phyloP scores from a whole-genome alignment of 2,329 filamentous ascomycete species.

The Sclerotiophoma versabilis region DNA sequence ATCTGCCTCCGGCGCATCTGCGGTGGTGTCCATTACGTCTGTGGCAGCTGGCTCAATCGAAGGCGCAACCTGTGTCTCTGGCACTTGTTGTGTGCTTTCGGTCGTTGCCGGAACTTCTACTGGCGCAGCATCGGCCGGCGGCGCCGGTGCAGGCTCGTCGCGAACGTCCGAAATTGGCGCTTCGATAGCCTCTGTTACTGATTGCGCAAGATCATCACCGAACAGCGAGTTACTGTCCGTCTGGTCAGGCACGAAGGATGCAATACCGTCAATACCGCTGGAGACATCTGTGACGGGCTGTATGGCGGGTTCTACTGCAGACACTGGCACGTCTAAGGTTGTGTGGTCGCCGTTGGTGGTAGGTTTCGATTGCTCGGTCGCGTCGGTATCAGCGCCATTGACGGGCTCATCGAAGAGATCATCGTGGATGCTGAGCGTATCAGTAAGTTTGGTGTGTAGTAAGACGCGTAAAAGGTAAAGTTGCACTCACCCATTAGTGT shows the following conservation, averaged over 20 bases:
- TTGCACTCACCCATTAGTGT: slow-evolving; percentile 66
- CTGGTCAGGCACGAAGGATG: slow-evolving; percentile 53
- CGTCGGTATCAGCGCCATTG: slow-evolving; percentile 22
- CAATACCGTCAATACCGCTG: slow-evolving; percentile 53
- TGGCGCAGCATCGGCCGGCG: slow-evolving; percentile 17
- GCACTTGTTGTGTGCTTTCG: slow-evolving; percentile 41
- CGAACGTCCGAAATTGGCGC: slow-evolving; percentile 49
- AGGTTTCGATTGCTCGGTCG: slow-evolving; percentile 30
- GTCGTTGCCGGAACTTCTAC: slow-evolving; percentile 18
- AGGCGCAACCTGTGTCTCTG: slow-evolving; percentile 36
- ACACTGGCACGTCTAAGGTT: slow-evolving; percentile 31
- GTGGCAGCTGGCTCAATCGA: slow-evolving; percentile 18
- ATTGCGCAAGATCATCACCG: slow-evolving; percentile 36
- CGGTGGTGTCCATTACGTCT: slow-evolving; percentile 40
- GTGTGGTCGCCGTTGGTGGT: slow-evolving; percentile 43
- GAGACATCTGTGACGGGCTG: slow-evolving; percentile 52
- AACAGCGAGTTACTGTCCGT: slow-evolving; percentile 52
- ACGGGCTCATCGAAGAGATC: slow-evolving; percentile 46
- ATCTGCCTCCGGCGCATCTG: slow-evolving; percentile 24
- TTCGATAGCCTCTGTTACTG: slow-evolving; percentile 50
- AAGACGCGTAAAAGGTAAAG: slow-evolving; percentile 4
- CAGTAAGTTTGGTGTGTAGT: slow-evolving; percentile 21
- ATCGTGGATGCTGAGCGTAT: slow-evolving; percentile 40
- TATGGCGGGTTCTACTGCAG: slow-evolving; percentile 38
- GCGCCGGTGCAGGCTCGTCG: slow-evolving; percentile 33